These are phyloP conservation scores for Astragalus glycyphyllos DNA, from an alignment of 306 rosid genomes.

Conservation along the genomic window DNA sequence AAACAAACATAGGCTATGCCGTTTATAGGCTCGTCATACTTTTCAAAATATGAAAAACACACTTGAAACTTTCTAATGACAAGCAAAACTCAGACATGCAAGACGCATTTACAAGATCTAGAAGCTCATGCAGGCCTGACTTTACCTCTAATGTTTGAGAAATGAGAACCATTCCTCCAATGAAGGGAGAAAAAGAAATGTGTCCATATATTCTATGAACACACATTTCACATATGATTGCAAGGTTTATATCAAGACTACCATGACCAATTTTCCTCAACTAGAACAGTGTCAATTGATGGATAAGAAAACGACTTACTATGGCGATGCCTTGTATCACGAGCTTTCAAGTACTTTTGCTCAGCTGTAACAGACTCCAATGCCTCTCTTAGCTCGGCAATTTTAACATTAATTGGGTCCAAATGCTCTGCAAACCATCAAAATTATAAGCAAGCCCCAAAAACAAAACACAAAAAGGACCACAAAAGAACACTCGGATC, in stretches of 20 bases:
- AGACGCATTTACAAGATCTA: background rate
- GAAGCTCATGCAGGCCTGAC: background rate
- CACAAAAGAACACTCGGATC: conserved; percentile 6
- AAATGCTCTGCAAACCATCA: conserved; percentile 79
- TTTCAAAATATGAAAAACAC: conserved; percentile 11
- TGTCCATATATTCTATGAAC: background rate
- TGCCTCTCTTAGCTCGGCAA: conserved; percentile 98
- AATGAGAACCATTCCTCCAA: background rate
- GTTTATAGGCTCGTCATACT: background rate
- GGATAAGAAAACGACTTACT: conserved; percentile 65
- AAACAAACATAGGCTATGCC: background rate
- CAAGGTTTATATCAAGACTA: conserved; percentile 32
- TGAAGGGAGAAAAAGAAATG: background rate
- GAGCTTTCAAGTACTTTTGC: conserved; percentile 94
- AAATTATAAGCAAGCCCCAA: background rate
- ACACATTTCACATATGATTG: background rate
- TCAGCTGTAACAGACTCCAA: conserved; percentile 91
- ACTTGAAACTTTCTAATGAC: background rate
- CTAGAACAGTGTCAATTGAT: background rate
- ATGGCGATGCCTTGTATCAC: conserved; percentile 92
- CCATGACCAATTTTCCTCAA: background rate
- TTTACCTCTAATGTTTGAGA: background rate
- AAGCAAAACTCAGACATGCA: background rate
- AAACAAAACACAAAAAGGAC: background rate
- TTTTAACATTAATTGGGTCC: conserved; percentile 98